Conservation (phyloP, 164 flowering plant genomes). For the Magnolia kwangsiensis region DNA sequence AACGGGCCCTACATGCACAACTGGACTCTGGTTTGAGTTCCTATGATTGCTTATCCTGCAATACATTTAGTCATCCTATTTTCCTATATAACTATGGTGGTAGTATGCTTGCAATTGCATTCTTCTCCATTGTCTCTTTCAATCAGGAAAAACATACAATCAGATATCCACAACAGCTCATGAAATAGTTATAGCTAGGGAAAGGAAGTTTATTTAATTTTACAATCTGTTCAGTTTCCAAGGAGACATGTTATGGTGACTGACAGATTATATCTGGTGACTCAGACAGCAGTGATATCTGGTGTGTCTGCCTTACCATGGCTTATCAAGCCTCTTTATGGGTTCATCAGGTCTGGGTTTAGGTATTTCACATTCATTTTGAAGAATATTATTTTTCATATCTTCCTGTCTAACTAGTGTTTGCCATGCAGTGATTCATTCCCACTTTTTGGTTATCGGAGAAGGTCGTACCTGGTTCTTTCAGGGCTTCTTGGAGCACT, state of each 20-base stretch:
- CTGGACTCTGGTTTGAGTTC: too few species aligned
- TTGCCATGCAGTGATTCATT: slow-evolving; percentile 68
- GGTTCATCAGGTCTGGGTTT: slow-evolving; percentile 76
- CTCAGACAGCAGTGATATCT: slow-evolving; percentile 92
- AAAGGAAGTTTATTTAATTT: not conserved
- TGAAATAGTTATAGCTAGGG: not conserved
- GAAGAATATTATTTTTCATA: not conserved
- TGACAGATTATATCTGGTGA: slow-evolving; percentile 17
- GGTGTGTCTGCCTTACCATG: slow-evolving; percentile 95
- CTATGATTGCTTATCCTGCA: too few species aligned
- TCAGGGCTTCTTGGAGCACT: slow-evolving; percentile 95
- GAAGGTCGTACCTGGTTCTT: slow-evolving; percentile 90
- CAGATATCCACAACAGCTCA: not conserved
- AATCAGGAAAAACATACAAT: not conserved
- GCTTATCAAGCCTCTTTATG: slow-evolving; percentile 96
- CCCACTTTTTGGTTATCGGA: slow-evolving; percentile 97
- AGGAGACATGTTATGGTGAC: not conserved
- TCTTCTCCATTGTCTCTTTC: not conserved
- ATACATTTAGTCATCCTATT: too few species aligned
- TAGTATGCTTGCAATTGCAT: too few species aligned
- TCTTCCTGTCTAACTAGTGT: slow-evolving; percentile 9
- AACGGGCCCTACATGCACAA: too few species aligned
- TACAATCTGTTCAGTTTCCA: not conserved
- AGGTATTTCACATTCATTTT: not conserved
- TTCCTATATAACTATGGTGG: too few species aligned